Evolutionary conservation across 305 asterid genomes (phyloP), one percentile per base, ranked within the genome.

Genomic region (Fraxinus albicans): DNA sequence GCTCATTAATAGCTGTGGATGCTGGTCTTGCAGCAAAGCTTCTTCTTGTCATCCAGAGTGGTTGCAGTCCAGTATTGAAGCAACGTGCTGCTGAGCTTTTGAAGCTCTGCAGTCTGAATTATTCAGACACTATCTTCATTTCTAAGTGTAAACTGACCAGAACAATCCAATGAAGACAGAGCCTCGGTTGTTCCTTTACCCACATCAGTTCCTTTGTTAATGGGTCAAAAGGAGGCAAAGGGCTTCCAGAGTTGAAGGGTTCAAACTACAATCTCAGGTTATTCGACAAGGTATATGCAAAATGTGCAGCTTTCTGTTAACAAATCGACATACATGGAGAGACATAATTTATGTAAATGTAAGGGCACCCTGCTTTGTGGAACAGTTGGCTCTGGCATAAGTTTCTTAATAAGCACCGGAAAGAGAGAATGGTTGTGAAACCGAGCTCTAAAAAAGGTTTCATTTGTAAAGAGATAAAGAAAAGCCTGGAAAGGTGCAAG

Each of bases 11-110:
- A 35, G 92, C 94, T 1, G 92, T 92, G 78, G 95, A 90, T 33
- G 92, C 95, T 0, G 94, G 94, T 25, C 87, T 91, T 8, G 93
- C 92, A 4, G 89, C 92, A 8, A 92, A 90, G 87, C 92, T 92
- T 13, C 91, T 92, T 29, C 91, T 92, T 4, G 92, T 92, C 9
- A 90, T 92, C 78, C 95, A 91, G 86, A 91, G 95, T 73, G 91
- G 93, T 29, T 91, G 92, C 72, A 82, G 53, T 21, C 85, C 90
- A 0, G 42, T 40, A 1, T 85, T 92, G 10, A 92, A 90, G 90
- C 95, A 92, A 73, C 88, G 87, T 19, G 91, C 93, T 0, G 86
- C 92, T 0, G 94, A 92, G 90, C 92, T 92, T 5, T 83, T 92
- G 90, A 92, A 92, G 82, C 91, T 90, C 21, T 91, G 95, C 81